A percentile compares a stretch with the other conserved stretches of the same genome.
Conservation (phyloP, 805 yeast genomes). For the Wickerhamomyces bovis region DNA sequence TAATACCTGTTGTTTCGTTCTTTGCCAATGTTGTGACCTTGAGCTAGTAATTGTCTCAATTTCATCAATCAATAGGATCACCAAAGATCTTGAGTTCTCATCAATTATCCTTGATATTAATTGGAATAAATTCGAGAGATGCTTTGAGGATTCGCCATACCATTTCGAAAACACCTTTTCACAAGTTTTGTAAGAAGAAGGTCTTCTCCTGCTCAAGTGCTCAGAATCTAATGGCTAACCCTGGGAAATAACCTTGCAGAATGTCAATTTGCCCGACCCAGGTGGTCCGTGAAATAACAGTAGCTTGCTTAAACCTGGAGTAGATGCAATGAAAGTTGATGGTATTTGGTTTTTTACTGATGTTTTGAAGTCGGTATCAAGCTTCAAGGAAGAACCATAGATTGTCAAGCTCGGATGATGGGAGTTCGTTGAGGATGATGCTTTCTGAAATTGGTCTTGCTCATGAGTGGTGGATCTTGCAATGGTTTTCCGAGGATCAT, state of each 20-base stretch:
- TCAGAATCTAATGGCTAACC: conserved; percentile 26
- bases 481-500: background rate
- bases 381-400: conserved; percentile 32
- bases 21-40: conserved; percentile 29
- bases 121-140: conserved; percentile 30
- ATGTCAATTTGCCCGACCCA: conserved; percentile 41
- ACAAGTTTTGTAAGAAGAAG: conserved; percentile 35
- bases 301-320: conserved; percentile 11
- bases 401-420: conserved; percentile 26
- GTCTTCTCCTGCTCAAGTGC: conserved; percentile 18
- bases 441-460: conserved; percentile 1
- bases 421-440: conserved; percentile 21
- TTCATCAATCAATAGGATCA: conserved; percentile 39
- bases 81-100: conserved; percentile 15
- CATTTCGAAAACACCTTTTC: conserved; percentile 39
- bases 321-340: conserved; percentile 10
- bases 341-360: conserved; percentile 22
- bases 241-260: conserved; percentile 35
- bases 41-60: conserved; percentile 40
- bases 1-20: conserved; percentile 36
- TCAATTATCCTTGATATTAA: conserved; percentile 25
- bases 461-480: conserved; percentile 9
- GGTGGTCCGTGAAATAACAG: conserved; percentile 38
- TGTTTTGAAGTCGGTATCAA: conserved; percentile 27
- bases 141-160: conserved; percentile 41